phyloP scores from a whole-genome alignment of 495 filamentous ascomycete genomes.

The Hyaloscypha hepaticicola region DNA sequence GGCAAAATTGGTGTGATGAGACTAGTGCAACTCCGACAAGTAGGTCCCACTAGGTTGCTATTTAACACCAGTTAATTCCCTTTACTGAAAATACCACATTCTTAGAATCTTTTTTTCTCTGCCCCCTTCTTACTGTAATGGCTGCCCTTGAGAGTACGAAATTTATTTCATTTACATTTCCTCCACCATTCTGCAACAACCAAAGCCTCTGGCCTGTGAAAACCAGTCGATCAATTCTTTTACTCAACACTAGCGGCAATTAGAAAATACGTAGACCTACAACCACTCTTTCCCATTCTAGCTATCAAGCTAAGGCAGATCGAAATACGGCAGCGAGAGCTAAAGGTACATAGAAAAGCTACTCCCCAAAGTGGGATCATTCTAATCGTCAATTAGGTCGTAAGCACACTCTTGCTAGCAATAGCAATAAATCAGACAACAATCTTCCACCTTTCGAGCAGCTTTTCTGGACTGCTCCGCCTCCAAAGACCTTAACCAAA shows the following conservation, averaged over 20 bases:
- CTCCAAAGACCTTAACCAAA: slow-evolving; percentile 21
- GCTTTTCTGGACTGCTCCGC: slow-evolving; percentile 9
- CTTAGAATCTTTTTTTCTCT: slow-evolving; percentile 24
- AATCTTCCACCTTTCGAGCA: slow-evolving; percentile 27
- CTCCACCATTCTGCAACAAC: slow-evolving; percentile 16
- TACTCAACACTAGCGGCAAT: too few species aligned
- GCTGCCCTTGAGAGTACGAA: slow-evolving; percentile 22
- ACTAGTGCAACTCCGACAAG: slow-evolving; percentile 14
- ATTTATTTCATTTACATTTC: slow-evolving; percentile 24
- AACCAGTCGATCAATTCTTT: slow-evolving; percentile 17
- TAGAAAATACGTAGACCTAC: slow-evolving; percentile 21
- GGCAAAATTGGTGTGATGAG: slow-evolving; percentile 21
- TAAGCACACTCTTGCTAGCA: slow-evolving; percentile 19
- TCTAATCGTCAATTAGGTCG: slow-evolving; percentile 16
- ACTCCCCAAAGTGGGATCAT: too few species aligned
- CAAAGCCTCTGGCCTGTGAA: slow-evolving; percentile 18
- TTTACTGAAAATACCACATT: slow-evolving; percentile 19
- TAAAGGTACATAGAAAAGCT: slow-evolving; percentile 19
- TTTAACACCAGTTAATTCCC: slow-evolving; percentile 27
- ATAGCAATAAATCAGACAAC: slow-evolving; percentile 23
- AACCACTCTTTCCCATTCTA: slow-evolving; percentile 15
- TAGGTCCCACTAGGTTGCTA: slow-evolving; percentile 11
- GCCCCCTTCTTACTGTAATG: slow-evolving; percentile 19
- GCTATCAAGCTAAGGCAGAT: slow-evolving; percentile 11
- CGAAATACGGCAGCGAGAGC: slow-evolving; percentile 19